Evolutionary conservation across 179 eudicot genomes (phyloP).

Genomic region (Corrigiola litoralis): DNA sequence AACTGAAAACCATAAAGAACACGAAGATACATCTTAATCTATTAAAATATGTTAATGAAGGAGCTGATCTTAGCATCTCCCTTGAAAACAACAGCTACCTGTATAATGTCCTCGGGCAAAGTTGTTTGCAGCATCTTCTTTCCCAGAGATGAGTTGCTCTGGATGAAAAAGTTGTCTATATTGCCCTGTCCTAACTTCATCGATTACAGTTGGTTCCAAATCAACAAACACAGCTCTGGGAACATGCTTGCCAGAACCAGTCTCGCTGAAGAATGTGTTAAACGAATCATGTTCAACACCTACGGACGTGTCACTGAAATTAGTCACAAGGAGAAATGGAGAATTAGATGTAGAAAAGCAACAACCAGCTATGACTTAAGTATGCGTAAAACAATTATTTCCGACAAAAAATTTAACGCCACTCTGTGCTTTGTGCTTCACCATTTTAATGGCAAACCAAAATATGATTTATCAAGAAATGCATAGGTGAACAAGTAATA

Average conservation of each 20-base stretch:
- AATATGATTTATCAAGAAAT: no score
- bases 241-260: conserved; percentile 76
- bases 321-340: neutral
- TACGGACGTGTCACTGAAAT: conserved; percentile 55
- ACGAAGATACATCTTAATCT: neutral
- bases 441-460: no score
- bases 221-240: conserved; percentile 77
- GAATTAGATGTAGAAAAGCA: neutral
- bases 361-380: no score
- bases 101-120: conserved; percentile 83
- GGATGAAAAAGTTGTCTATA: conserved; percentile 80
- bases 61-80: neutral
- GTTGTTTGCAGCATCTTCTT: conserved; percentile 84
- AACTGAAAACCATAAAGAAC: conserved; percentile 29
- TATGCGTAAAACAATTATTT: no score
- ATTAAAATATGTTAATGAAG: neutral
- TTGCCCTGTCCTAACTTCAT: conserved; percentile 66
- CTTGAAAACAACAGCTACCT: conserved; percentile 25
- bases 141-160: conserved; percentile 74
- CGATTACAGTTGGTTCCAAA: conserved; percentile 76
- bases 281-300: conserved; percentile 64
- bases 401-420: no score
- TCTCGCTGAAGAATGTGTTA: conserved; percentile 80
- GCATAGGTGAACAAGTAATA: no score
- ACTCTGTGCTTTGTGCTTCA: no score